These are phyloP conservation scores for Eimeria necatrix DNA, from an alignment of 169 alveolate species.

Conservation along the genomic window DNA sequence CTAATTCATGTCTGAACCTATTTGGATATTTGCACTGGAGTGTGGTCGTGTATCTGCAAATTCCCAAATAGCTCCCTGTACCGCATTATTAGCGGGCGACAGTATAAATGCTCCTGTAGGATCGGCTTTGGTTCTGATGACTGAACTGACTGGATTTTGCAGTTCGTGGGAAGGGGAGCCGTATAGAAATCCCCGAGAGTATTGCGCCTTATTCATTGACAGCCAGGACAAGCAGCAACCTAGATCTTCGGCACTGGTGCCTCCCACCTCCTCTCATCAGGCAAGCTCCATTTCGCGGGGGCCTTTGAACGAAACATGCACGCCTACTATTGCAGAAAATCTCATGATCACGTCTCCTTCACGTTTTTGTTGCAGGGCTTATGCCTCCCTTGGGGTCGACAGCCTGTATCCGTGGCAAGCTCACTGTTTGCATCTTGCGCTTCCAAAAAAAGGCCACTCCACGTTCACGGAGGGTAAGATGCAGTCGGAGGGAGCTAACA, in stretches of 20 bases:
- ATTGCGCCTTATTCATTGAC: slow-evolving; percentile 33
- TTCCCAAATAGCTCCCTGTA: background rate
- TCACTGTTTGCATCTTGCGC: slow-evolving; percentile 69
- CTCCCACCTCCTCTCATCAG: slow-evolving; percentile 56
- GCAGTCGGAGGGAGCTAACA: background rate
- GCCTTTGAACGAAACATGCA: background rate
- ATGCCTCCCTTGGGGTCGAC: slow-evolving; percentile 59
- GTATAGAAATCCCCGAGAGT: slow-evolving; percentile 46
- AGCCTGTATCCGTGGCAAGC: slow-evolving; percentile 82
- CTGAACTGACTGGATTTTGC: slow-evolving; percentile 7
- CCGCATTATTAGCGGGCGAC: background rate
- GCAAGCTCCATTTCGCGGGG: background rate
- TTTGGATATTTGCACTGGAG: no score
- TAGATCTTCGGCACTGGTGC: slow-evolving; percentile 70
- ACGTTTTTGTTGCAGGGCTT: slow-evolving; percentile 45
- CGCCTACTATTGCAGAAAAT: background rate
- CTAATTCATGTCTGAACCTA: no score
- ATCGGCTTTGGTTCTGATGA: background rate
- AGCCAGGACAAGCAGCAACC: slow-evolving; percentile 2
- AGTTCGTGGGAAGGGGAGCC: slow-evolving; percentile 66
- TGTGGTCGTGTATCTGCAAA: no score
- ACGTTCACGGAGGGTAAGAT: background rate
- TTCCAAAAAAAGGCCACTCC: slow-evolving; percentile 38
- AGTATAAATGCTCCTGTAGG: background rate
- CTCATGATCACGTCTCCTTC: no score